phyloP scores from a whole-genome alignment of 345 rosid species.

The Eucalyptus polyanthemos region DNA sequence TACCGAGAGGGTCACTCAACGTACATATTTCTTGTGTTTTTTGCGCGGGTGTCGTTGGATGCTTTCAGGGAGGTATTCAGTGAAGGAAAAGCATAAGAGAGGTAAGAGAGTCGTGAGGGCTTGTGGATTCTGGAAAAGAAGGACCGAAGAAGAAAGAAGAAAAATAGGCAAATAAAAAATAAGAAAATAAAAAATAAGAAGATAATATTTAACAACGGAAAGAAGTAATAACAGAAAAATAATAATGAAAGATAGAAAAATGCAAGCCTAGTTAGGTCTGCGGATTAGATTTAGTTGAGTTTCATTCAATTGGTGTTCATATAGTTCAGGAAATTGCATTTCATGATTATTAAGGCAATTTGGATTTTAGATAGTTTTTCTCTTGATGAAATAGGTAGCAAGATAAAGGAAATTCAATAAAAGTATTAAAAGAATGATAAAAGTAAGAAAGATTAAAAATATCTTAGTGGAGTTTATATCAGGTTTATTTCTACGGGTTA shows the following conservation, averaged over 20 bases:
- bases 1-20: neutral
- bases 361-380: neutral
- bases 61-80: neutral
- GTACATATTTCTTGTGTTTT: neutral
- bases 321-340: neutral
- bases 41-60: neutral
- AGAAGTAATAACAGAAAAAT: no score
- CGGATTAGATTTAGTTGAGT: neutral
- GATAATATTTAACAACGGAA: fast-evolving
- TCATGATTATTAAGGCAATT: neutral
- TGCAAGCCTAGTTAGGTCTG: neutral
- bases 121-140: neutral
- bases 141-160: neutral
- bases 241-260: no score
- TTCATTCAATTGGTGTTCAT: fast-evolving
- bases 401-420: neutral
- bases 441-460: neutral
- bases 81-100: neutral
- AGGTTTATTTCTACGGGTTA: fast-evolving
- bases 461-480: neutral
- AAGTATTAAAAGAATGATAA: neutral
- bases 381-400: neutral
- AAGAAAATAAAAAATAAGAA: no score
- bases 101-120: neutral
- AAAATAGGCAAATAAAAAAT: no score